phyloP scores from a whole-genome alignment of 2,329 filamentous ascomycete species.

The Biscogniauxia mediterranea region DNA sequence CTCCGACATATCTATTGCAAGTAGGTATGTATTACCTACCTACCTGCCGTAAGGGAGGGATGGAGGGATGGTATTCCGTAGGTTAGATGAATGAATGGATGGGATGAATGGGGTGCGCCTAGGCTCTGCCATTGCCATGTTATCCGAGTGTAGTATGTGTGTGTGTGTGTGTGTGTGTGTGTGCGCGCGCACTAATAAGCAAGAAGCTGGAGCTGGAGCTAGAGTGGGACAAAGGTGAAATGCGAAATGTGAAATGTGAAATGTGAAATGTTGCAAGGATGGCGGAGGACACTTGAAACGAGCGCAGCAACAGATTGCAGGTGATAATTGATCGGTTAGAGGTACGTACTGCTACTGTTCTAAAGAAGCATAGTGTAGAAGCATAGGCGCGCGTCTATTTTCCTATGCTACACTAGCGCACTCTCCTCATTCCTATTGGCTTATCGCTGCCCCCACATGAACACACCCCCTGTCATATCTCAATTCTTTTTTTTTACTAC shows the following conservation, averaged over 20 bases:
- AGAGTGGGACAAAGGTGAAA: neutral
- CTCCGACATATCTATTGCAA: too few species aligned
- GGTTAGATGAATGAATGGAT: too few species aligned
- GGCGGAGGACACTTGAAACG: neutral
- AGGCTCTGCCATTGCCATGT: too few species aligned
- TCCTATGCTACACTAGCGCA: constrained; percentile 5
- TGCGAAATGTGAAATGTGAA: neutral
- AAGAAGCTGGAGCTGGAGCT: too few species aligned
- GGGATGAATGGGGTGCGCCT: too few species aligned
- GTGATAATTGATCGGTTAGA: neutral
- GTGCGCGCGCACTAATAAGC: too few species aligned
- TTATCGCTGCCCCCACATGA: constrained; percentile 13
- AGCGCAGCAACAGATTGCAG: neutral
- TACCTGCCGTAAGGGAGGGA: too few species aligned
- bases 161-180: too few species aligned
- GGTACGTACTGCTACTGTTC: neutral
- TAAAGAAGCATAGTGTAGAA: too few species aligned
- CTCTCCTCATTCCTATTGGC: constrained; percentile 7
- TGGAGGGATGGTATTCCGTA: too few species aligned
- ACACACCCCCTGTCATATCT: constrained; percentile 8
- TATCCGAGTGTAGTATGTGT: too few species aligned
- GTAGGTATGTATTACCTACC: too few species aligned
- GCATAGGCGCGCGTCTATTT: constrained; percentile 23
- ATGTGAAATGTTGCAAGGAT: neutral
- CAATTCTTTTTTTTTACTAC: constrained; percentile 11